These are phyloP conservation scores for Venturia nashicola DNA, from an alignment of 2,329 filamentous ascomycete species.

Conservation along the genomic window DNA sequence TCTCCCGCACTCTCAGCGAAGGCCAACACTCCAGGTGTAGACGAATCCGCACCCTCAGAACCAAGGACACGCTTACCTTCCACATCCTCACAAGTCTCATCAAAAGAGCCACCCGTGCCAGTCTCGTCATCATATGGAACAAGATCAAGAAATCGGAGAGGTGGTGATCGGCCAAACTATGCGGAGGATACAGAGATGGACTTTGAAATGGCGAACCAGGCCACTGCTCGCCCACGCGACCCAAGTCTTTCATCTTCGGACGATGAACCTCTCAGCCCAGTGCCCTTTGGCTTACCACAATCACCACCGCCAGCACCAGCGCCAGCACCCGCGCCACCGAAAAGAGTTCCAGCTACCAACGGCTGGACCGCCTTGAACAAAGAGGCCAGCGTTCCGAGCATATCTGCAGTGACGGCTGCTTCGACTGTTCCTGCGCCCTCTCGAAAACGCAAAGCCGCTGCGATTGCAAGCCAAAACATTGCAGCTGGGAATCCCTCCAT, in stretches of 20 bases:
- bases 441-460: conserved; percentile 12
- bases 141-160: conserved; percentile 78
- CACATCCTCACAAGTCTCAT: conserved; percentile 7
- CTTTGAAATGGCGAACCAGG: conserved; percentile 54
- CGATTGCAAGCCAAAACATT: conserved; percentile 11
- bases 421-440: conserved; percentile 39
- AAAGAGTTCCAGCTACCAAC: conserved; percentile 1
- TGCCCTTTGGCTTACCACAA: background rate
- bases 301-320: background rate
- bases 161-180: conserved; percentile 77
- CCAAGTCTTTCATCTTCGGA: conserved; percentile 13
- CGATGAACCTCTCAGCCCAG: background rate
- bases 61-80: conserved; percentile 8
- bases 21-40: background rate
- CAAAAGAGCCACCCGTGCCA: background rate
- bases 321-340: background rate
- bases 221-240: conserved; percentile 38
- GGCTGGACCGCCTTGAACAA: conserved; percentile 12
- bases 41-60: conserved; percentile 8
- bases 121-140: conserved; percentile 57
- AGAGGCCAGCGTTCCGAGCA: conserved; percentile 42
- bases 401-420: conserved; percentile 45
- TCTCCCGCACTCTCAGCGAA: conserved; percentile 2
- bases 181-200: conserved; percentile 91
- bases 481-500: conserved; percentile 14